A percentile compares a stretch with the other conserved stretches of the same genome.
Conservation (phyloP, 495 filamentous ascomycete species). For the Penicillium crystallinum region DNA sequence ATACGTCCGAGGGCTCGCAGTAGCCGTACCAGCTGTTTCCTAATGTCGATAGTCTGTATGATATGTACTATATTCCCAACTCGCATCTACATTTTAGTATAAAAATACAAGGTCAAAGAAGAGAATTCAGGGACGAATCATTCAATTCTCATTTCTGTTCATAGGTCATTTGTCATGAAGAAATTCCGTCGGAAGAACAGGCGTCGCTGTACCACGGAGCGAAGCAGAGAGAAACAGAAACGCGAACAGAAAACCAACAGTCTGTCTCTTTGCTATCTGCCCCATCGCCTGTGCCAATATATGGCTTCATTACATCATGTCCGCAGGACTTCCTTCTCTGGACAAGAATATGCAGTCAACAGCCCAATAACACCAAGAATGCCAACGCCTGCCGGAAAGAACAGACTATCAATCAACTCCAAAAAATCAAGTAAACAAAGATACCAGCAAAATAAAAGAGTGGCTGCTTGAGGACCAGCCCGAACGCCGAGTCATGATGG, state of each 20-base stretch:
- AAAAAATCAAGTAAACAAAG: constrained; percentile 11
- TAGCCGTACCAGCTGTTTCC: background rate
- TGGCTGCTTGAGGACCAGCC: constrained; percentile 12
- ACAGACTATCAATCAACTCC: constrained; percentile 19
- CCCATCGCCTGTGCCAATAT: constrained; percentile 19
- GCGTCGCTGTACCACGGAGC: constrained; percentile 16
- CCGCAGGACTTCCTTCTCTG: constrained; percentile 23
- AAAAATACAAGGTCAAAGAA: background rate
- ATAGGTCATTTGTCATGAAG: constrained; percentile 21
- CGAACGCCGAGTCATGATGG: constrained; percentile 30
- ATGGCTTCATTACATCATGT: constrained; percentile 40
- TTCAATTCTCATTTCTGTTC: constrained; percentile 30
- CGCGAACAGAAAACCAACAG: background rate
- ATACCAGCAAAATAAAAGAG: constrained; percentile 9
- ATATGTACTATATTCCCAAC: constrained; percentile 6
- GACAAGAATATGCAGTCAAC: constrained; percentile 25
- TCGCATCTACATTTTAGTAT: background rate
- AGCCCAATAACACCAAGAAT: constrained; percentile 29
- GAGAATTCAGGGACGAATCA: constrained; percentile 2
- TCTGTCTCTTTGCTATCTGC: background rate
- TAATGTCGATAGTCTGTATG: background rate
- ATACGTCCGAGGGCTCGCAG: background rate
- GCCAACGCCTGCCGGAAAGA: constrained; percentile 28
- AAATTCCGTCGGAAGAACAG: constrained; percentile 17
- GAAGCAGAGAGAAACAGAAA: background rate